Percentiles rank a stretch among this genome's conserved stretches.
Conservation (phyloP, 106 monocot genomes). For the Xerophyta viscosa region DNA sequence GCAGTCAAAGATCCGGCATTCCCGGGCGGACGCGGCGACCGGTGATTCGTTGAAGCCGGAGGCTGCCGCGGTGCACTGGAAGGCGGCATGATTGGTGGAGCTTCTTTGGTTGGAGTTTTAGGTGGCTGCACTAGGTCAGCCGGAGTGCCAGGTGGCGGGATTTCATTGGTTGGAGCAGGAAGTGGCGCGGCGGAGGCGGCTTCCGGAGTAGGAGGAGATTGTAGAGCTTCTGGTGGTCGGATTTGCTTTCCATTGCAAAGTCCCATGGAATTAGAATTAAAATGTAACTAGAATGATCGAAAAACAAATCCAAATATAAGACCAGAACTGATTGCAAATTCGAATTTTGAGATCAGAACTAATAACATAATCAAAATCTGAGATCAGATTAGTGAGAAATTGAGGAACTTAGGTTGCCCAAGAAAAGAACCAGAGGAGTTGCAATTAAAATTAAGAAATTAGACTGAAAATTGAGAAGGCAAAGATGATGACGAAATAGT, state of each 20-base stretch:
- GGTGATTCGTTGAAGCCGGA: constrained; percentile 6
- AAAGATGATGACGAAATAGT: no score
- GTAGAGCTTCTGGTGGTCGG: constrained; percentile 3
- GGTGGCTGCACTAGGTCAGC: not conserved
- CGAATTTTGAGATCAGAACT: no score
- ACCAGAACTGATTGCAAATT: no score
- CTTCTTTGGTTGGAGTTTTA: not conserved
- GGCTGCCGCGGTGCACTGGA: no score
- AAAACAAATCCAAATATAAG: no score
- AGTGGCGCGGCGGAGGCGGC: not conserved
- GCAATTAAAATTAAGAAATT: no score
- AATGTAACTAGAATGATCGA: not conserved
- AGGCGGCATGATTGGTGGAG: no score
- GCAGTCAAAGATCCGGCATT: not conserved
- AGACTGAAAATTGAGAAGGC: no score
- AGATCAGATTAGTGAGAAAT: no score
- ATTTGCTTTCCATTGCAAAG: constrained; percentile 35
- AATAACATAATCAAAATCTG: no score
- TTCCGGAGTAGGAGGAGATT: not conserved
- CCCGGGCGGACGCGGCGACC: not conserved
- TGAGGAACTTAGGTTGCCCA: no score
- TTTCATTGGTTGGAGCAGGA: not conserved
- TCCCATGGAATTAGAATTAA: constrained; percentile 22
- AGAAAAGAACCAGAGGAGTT: no score
- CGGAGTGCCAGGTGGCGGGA: not conserved